phyloP scores from a whole-genome alignment of 2,329 filamentous ascomycete species.

The Verticillium nonalfalfae region DNA sequence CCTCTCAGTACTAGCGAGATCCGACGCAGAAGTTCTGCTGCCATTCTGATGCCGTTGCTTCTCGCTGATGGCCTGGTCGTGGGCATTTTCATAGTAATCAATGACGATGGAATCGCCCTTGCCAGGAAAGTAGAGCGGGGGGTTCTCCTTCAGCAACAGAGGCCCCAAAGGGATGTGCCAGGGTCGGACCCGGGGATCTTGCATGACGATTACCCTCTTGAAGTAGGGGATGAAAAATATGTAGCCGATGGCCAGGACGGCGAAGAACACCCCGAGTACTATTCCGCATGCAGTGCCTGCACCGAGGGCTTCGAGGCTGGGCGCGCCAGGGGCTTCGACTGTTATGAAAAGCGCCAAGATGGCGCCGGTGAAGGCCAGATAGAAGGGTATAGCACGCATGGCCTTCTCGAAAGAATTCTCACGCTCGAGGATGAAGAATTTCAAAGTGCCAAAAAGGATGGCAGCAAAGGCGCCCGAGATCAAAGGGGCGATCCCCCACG shows the following conservation, averaged over 20 bases:
- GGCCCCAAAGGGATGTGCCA: constrained; percentile 29
- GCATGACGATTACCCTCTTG: constrained; percentile 22
- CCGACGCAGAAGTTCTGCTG: not conserved
- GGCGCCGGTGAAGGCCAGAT: constrained; percentile 15
- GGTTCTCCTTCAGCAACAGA: constrained; percentile 20
- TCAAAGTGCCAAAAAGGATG: constrained; percentile 11
- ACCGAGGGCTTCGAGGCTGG: constrained; percentile 23
- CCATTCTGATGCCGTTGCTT: not conserved
- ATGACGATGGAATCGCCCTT: constrained; percentile 16
- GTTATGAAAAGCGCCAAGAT: constrained; percentile 16
- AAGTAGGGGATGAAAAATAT: constrained; percentile 29
- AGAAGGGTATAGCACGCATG: constrained; percentile 15
- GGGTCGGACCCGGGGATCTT: constrained; percentile 22
- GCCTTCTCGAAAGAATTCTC: constrained; percentile 12
- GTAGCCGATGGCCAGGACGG: constrained; percentile 19
- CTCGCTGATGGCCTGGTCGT: not conserved
- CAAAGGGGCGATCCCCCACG: constrained; percentile 13
- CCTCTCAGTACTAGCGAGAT: not conserved
- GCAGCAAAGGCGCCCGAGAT: constrained; percentile 12
- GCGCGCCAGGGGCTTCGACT: constrained; percentile 11
- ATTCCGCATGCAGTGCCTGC: constrained; percentile 20
- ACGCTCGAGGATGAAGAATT: constrained; percentile 10
- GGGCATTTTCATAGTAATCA: constrained; percentile 16
- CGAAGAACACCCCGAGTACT: constrained; percentile 21
- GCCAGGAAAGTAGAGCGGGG: constrained; percentile 16